Evolutionary conservation across 2,329 filamentous ascomycete genomes (phyloP).

Genomic region (Claviceps monticola): DNA sequence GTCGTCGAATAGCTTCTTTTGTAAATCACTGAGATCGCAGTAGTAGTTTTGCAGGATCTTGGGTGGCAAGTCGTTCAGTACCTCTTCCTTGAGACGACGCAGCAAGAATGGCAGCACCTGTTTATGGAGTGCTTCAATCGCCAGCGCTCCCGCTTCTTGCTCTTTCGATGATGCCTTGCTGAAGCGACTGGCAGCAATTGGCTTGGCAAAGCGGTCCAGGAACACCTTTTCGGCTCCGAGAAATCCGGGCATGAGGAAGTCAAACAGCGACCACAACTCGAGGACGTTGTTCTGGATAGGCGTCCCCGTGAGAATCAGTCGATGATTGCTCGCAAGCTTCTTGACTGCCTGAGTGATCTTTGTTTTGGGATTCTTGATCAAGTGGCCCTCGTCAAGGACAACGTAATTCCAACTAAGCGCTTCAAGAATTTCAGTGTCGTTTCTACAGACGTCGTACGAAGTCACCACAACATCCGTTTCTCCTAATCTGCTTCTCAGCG

Average conservation of each 20-base stretch:
- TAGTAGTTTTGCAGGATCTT: slow-evolving; percentile 99
- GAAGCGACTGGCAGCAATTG: slow-evolving; percentile 85
- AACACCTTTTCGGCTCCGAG: slow-evolving; percentile 92
- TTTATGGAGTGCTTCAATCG: slow-evolving; percentile 96
- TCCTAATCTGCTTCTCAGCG: slow-evolving; percentile 53
- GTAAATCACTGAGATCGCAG: slow-evolving; percentile 89
- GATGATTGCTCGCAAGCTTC: slow-evolving; percentile 77
- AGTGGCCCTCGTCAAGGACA: slow-evolving; percentile 89
- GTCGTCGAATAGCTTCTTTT: slow-evolving; percentile 90
- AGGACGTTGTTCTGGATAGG: slow-evolving; percentile 97
- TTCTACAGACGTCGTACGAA: slow-evolving; percentile 94
- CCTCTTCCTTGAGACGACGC: slow-evolving; percentile 92
- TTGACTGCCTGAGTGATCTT: slow-evolving; percentile 94
- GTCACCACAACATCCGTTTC: slow-evolving; percentile 89
- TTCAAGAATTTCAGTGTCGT: slow-evolving; percentile 75
- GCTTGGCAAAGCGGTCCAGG: slow-evolving; percentile 85
- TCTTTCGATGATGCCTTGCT: slow-evolving; percentile 97
- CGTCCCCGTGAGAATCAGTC: slow-evolving; percentile 89
- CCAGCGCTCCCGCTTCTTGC: slow-evolving; percentile 89
- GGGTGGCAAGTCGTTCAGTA: slow-evolving; percentile 85
- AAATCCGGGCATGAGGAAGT: slow-evolving; percentile 98
- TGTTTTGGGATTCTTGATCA: slow-evolving; percentile 97
- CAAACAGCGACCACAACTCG: slow-evolving; percentile 94
- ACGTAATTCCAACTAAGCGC: slow-evolving; percentile 93
- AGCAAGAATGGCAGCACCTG: slow-evolving; percentile 94